Conservation (phyloP, 495 filamentous ascomycete species). For the Paragyromitra xinjiangensis region DNA sequence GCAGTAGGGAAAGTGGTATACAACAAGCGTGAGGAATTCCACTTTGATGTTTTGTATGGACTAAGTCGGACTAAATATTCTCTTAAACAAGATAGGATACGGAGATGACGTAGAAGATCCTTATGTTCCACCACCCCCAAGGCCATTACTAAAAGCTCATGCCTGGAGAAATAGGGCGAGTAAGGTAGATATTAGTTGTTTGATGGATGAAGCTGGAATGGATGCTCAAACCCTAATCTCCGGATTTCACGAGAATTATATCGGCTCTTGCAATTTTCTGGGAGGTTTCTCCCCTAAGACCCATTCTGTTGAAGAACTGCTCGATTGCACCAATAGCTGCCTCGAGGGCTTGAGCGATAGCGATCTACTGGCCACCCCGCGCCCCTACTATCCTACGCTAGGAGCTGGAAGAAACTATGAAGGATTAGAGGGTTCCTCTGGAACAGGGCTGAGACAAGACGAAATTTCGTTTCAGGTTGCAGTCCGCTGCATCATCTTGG, state of each 20-base stretch:
- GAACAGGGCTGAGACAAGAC: slow-evolving; percentile 80
- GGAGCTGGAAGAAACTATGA: slow-evolving; percentile 60
- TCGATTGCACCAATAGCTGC: slow-evolving; percentile 76
- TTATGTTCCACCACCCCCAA: slow-evolving; percentile 57
- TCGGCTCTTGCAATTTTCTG: slow-evolving; percentile 77
- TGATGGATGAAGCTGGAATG: slow-evolving; percentile 89
- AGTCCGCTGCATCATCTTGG: slow-evolving; percentile 81
- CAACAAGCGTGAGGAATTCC: slow-evolving; percentile 75
- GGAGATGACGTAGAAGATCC: slow-evolving; percentile 53
- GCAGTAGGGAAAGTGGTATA: slow-evolving; percentile 94
- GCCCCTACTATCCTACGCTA: slow-evolving; percentile 64
- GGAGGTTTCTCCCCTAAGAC: slow-evolving; percentile 61
- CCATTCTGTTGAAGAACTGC: slow-evolving; percentile 64
- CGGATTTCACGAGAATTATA: slow-evolving; percentile 95
- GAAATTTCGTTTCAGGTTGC: slow-evolving; percentile 91
- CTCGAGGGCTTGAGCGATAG: slow-evolving; percentile 86
- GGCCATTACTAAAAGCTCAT: slow-evolving; percentile 58
- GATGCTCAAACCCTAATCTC: slow-evolving; percentile 88
- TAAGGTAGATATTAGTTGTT: slow-evolving; percentile 71
- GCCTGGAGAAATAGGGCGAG: slow-evolving; percentile 69
- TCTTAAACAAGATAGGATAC: slow-evolving; percentile 1
- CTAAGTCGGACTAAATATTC: background rate
- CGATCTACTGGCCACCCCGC: slow-evolving; percentile 75
- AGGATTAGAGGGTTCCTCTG: slow-evolving; percentile 61
- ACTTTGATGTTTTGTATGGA: background rate